Evolutionary conservation across 129 eudicot species (phyloP).

Genomic region (Arctium minus): DNA sequence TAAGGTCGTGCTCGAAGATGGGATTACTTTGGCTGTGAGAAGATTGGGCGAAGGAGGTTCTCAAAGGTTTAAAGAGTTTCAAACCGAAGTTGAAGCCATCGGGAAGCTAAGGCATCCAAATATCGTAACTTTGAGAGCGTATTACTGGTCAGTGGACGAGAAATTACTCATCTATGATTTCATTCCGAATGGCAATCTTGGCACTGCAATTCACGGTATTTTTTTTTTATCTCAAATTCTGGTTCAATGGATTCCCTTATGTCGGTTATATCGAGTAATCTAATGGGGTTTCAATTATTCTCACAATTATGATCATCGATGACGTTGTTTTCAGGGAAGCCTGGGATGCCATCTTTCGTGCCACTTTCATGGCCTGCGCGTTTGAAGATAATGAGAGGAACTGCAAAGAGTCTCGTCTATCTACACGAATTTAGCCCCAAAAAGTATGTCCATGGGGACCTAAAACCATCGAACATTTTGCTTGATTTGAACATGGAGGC

Average conservation of each 20-base stretch:
- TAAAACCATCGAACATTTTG: conserved; percentile 79
- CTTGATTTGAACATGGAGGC: conserved; percentile 85
- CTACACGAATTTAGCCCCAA: conserved; percentile 94
- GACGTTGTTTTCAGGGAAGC: conserved; percentile 52
- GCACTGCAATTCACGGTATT: conserved; percentile 81
- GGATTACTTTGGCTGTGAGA: conserved; percentile 83
- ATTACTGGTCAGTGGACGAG: conserved; percentile 97
- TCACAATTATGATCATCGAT: background rate
- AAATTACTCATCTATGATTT: conserved; percentile 89
- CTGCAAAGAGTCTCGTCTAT: conserved; percentile 78
- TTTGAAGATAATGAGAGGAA: conserved; percentile 74
- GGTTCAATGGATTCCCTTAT: background rate
- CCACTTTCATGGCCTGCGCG: conserved; percentile 75
- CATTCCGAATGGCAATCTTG: conserved; percentile 77
- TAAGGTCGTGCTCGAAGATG: conserved; percentile 97
- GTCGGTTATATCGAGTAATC: background rate
- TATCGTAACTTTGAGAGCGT: conserved; percentile 81
- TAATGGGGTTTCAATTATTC: no score
- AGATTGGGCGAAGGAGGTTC: conserved; percentile 98
- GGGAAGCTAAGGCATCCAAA: conserved; percentile 88
- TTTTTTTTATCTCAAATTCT: background rate
- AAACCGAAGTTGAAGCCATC: conserved; percentile 94
- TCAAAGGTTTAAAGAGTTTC: conserved; percentile 93
- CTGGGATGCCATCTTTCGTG: conserved; percentile 60
- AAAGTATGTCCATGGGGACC: conserved; percentile 91